Evolutionary conservation across 1,284 basidiomycete genomes (phyloP).

Genomic region (Irpex lacteus): DNA sequence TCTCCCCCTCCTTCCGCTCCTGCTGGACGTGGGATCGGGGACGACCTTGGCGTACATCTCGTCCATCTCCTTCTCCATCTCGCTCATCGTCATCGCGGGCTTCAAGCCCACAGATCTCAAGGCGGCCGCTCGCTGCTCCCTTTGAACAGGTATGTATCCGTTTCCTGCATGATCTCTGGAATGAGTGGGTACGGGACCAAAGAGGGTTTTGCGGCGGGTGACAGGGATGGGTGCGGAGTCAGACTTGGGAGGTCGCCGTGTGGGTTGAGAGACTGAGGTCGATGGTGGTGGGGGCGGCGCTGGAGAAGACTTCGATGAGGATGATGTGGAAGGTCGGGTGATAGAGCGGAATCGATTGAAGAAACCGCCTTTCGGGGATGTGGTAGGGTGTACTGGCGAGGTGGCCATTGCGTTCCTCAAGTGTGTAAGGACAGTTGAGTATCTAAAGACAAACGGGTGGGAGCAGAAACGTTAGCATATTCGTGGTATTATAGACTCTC

Average conservation of each 20-base stretch:
- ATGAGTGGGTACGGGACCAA: neutral
- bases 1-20: constrained; percentile 14
- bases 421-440: neutral
- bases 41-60: constrained; percentile 22
- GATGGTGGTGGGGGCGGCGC: neutral
- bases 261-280: neutral
- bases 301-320: neutral
- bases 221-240: neutral
- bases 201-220: neutral
- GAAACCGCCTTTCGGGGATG: neutral
- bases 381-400: neutral
- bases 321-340: neutral
- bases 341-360: neutral
- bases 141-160: neutral
- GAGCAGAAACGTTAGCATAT: neutral
- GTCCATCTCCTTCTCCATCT: constrained; percentile 32
- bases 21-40: constrained; percentile 8
- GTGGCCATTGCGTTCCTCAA: neutral
- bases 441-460: neutral
- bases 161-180: neutral
- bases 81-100: constrained; percentile 23
- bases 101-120: constrained; percentile 3
- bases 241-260: neutral
- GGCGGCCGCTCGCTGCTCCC: constrained; percentile 4
- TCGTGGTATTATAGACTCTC: neutral